These are phyloP conservation scores for Coniferiporia weirii DNA, from an alignment of 1,284 basidiomycete genomes.

Conservation along the genomic window DNA sequence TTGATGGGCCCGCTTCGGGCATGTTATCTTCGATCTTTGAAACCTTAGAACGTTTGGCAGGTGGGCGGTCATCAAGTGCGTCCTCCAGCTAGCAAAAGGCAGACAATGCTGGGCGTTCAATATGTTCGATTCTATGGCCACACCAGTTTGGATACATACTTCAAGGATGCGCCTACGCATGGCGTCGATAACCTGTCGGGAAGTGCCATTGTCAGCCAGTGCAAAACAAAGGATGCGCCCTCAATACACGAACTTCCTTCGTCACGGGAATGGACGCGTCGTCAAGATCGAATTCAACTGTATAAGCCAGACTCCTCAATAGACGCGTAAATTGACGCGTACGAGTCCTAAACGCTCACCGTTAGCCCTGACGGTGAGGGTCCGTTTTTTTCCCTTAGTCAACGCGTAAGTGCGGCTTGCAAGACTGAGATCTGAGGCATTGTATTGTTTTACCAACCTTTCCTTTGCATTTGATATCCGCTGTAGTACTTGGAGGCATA, in stretches of 20 bases:
- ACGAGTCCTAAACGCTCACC: neutral
- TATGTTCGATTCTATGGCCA: too few species aligned
- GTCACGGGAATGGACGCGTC: slow-evolving; percentile 6
- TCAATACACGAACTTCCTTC: neutral
- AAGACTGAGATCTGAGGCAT: neutral
- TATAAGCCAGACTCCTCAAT: too few species aligned
- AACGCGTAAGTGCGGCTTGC: neutral
- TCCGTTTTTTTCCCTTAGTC: slow-evolving; percentile 10
- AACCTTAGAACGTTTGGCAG: slow-evolving; percentile 28
- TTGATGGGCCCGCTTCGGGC: slow-evolving; percentile 19
- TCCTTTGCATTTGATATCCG: neutral
- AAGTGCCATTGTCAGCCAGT: neutral
- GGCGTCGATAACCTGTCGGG: slow-evolving; percentile 31
- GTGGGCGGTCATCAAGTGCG: slow-evolving; percentile 28
- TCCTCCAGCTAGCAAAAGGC: slow-evolving; percentile 32
- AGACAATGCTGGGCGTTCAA: too few species aligned
- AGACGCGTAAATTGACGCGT: neutral
- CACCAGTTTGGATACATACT: slow-evolving; percentile 13
- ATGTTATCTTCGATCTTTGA: slow-evolving; percentile 17
- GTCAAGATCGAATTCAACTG: slow-evolving; percentile 13
- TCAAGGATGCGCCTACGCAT: slow-evolving; percentile 35
- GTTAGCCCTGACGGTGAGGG: slow-evolving; percentile 3
- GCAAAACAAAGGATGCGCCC: neutral
- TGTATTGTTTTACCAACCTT: neutral
- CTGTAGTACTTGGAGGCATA: too few species aligned